Evolutionary conservation across 2,329 filamentous ascomycete species (phyloP), one percentile per base, ranked within the genome.

Genomic region (Ramichloridium luteum): DNA sequence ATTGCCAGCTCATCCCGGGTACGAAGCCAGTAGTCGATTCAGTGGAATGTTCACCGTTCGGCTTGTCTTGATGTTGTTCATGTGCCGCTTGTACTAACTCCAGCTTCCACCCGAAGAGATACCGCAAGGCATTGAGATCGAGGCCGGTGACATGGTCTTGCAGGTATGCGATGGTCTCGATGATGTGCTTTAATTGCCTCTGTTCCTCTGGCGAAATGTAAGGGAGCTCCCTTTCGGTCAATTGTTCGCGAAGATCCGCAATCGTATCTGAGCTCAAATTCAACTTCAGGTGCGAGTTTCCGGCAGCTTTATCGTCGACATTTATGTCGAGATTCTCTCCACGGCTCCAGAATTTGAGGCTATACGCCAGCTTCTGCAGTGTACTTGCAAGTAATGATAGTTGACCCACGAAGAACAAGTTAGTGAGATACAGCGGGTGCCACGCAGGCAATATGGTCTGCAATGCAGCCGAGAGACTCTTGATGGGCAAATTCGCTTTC

Each of bases 361-460:
- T 78, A 46, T 76, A 73, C 47, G 85, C 69, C 13, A 98, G 61
- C 4, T 72, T 72, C 31, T 80, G 62, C 16, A 96, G 57, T 6
- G 93, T 74, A 6, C 66, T 67, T 43, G 84, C 77, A 2, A 90
- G 83, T 4, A 84, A 56, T 3, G 58, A 53, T 18, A 70, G 68
- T 51, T 93, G 93, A 1, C 86, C 88, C 13, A 77, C 71, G 15
- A 93, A 64, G 22, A 93, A 83, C 46, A 81, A 88, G 54, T 94
- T 82, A 31, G 81, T 80, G 15, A 96, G 59, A 36, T 93, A 82
- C 48, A 93, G 84, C 0, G 90, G 90, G 48, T 98, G 88, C 47
- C 93, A 98, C 2, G 92, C 68, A 0, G 90, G 84, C 5, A 96
- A 62, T 2, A 86, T 80, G 0, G 84, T 82, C 49, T 94, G 96